phyloP scores from a whole-genome alignment of 169 alveolate genomes.

The Pseudocohnilembus persalinus region DNA sequence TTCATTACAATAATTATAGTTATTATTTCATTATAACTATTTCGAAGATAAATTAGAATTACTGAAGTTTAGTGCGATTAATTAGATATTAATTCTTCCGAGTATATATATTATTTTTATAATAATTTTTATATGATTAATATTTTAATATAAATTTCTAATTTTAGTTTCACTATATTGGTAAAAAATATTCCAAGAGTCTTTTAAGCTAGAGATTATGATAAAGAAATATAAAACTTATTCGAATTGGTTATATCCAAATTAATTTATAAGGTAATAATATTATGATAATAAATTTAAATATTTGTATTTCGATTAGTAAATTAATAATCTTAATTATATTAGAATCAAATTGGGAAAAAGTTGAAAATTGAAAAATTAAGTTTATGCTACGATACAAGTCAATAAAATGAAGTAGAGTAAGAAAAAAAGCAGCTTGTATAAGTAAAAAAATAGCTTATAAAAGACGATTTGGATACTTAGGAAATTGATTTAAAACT shows the following conservation, averaged over 20 bases:
- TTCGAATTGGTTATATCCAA: neutral
- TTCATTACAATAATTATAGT: neutral
- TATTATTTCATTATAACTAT: neutral
- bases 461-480: neutral
- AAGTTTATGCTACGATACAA: neutral
- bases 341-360: neutral
- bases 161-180: neutral
- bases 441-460: neutral
- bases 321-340: too few relatives aligned
- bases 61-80: neutral
- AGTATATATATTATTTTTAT: neutral
- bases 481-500: neutral
- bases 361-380: neutral
- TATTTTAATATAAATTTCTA: too few relatives aligned
- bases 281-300: too few relatives aligned
- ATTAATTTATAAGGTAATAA: neutral
- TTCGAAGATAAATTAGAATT: neutral
- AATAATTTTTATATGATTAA: neutral
- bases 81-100: neutral
- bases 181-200: neutral
- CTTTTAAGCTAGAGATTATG: neutral
- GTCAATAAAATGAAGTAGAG: neutral
- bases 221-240: neutral
- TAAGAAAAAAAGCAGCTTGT: neutral
- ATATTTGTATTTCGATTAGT: too few relatives aligned